Conservation (phyloP, 1,139 yeast genomes). For the Zhuliangozyma parablackwelliae region DNA sequence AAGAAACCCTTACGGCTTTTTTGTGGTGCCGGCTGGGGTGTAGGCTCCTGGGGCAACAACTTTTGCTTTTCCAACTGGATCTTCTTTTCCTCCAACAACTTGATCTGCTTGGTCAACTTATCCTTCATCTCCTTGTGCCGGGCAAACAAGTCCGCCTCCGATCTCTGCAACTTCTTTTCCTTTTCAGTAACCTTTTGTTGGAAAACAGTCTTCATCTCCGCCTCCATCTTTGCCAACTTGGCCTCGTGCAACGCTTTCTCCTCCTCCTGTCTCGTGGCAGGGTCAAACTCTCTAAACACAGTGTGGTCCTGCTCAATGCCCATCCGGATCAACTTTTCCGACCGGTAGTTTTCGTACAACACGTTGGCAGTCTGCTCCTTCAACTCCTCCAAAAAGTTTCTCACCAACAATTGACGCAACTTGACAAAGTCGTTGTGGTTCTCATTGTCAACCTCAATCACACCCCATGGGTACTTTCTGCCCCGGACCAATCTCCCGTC, state of each 20-base stretch:
- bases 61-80: slow-evolving; percentile 69
- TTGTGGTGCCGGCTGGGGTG: slow-evolving; percentile 42
- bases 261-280: slow-evolving; percentile 88
- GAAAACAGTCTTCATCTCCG: slow-evolving; percentile 95
- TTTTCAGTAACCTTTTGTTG: slow-evolving; percentile 95
- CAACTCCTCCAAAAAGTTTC: slow-evolving; percentile 90
- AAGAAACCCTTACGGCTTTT: slow-evolving; percentile 55
- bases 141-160: slow-evolving; percentile 93
- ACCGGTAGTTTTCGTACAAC: slow-evolving; percentile 86
- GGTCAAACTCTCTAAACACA: slow-evolving; percentile 93
- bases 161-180: slow-evolving; percentile 94
- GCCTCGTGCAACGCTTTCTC: slow-evolving; percentile 93
- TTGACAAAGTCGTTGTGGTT: slow-evolving; percentile 90
- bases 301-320: slow-evolving; percentile 91
- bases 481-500: slow-evolving; percentile 88
- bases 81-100: slow-evolving; percentile 87
- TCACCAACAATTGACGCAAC: slow-evolving; percentile 82
- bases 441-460: slow-evolving; percentile 92
- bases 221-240: slow-evolving; percentile 88
- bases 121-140: slow-evolving; percentile 98
- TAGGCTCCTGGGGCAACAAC: slow-evolving; percentile 55
- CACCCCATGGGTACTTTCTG: slow-evolving; percentile 97
- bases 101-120: slow-evolving; percentile 81
- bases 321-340: slow-evolving; percentile 71
- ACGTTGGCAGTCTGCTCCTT: slow-evolving; percentile 77